phyloP scores from a whole-genome alignment of 1,284 basidiomycete species.

The Dichomitus squalens region DNA sequence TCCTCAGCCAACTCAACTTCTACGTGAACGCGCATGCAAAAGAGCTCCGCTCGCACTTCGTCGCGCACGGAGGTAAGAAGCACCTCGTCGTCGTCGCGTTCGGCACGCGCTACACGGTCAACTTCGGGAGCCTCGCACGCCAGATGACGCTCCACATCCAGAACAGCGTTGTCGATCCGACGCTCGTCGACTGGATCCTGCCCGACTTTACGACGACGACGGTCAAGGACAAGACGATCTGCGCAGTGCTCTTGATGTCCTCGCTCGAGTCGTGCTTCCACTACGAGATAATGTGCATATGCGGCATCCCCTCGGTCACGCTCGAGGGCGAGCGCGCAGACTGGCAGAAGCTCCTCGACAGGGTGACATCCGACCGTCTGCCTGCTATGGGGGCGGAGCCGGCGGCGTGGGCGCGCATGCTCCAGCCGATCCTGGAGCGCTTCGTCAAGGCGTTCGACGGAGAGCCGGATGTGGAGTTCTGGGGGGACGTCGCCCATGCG shows the following conservation, averaged over 20 bases:
- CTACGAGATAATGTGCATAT: slow-evolving; percentile 34
- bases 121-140: slow-evolving; percentile 37
- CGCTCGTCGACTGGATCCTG: slow-evolving; percentile 43
- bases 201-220: slow-evolving; percentile 53
- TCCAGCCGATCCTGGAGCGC: slow-evolving; percentile 35
- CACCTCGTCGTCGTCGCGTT: slow-evolving; percentile 32
- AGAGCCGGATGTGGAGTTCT: slow-evolving; percentile 36
- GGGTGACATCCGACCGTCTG: slow-evolving; percentile 35
- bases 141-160: slow-evolving; percentile 36
- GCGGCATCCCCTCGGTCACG: slow-evolving; percentile 51
- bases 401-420: slow-evolving; percentile 34
- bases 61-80: slow-evolving; percentile 41
- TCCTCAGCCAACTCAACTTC: slow-evolving; percentile 22
- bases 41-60: slow-evolving; percentile 41
- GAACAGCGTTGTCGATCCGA: slow-evolving; percentile 35
- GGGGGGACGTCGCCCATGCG: slow-evolving; percentile 33
- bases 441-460: slow-evolving; percentile 40
- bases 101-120: slow-evolving; percentile 18
- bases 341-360: slow-evolving; percentile 34
- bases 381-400: slow-evolving; percentile 34
- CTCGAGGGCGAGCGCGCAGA: slow-evolving; percentile 42
- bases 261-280: slow-evolving; percentile 42
- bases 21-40: slow-evolving; percentile 47
- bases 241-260: slow-evolving; percentile 47
- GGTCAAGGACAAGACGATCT: slow-evolving; percentile 40